These are phyloP conservation scores for Phytophthora capsici DNA, from an alignment of 352 stramenopile species.

Conservation along the genomic window DNA sequence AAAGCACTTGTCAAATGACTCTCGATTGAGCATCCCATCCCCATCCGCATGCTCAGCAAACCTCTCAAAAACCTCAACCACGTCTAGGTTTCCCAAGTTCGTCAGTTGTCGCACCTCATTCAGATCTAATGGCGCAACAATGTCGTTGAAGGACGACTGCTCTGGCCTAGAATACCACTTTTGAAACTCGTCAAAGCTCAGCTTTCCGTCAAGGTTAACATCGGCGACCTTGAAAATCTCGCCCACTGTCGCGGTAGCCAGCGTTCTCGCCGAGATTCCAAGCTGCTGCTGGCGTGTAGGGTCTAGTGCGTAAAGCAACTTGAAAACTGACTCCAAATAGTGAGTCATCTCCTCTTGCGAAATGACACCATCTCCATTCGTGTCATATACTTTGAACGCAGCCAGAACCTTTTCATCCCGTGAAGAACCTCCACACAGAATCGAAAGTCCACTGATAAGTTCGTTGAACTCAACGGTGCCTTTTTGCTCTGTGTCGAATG, in stretches of 20 bases:
- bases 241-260: conserved; percentile 68
- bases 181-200: conserved; percentile 88
- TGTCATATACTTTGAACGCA: conserved; percentile 88
- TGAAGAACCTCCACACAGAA: conserved; percentile 62
- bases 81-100: conserved; percentile 81
- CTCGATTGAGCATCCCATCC: conserved; percentile 61
- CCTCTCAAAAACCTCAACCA: conserved; percentile 87
- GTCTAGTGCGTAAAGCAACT: conserved; percentile 77
- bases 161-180: conserved; percentile 81
- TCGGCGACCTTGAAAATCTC: conserved; percentile 91
- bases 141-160: conserved; percentile 73
- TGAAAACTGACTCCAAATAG: conserved; percentile 88
- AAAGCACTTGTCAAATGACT: conserved; percentile 80
- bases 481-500: conserved; percentile 81
- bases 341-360: conserved; percentile 86
- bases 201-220: conserved; percentile 81
- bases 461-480: conserved; percentile 81
- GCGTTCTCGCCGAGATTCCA: conserved; percentile 61
- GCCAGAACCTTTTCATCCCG: conserved; percentile 74
- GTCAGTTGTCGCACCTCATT: conserved; percentile 87
- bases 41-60: conserved; percentile 79
- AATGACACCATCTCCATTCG: conserved; percentile 84
- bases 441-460: conserved; percentile 74
- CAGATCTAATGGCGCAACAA: conserved; percentile 73
- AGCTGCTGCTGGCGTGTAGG: conserved; percentile 66